A percentile compares a stretch with the other conserved stretches of the same genome.
phyloP scores from a whole-genome alignment of 768 basidiomycete species.

The Tylopilus plumbeoviolaceoides region DNA sequence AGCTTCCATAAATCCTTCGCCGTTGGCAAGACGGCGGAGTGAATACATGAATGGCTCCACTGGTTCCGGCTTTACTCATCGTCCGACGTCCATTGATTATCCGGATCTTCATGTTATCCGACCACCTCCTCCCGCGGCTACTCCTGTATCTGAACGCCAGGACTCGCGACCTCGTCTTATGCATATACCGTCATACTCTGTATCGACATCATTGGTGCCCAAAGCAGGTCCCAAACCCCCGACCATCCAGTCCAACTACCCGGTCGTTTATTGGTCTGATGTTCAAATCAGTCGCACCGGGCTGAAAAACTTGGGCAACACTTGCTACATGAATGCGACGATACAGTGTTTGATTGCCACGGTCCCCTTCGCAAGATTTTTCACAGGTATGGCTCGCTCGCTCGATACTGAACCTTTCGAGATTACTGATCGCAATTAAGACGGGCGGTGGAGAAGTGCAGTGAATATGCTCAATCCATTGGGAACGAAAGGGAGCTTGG shows the following conservation, averaged over 20 bases:
- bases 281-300: constrained; percentile 76
- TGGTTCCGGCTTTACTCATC: constrained; percentile 41
- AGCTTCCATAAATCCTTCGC: constrained; percentile 78
- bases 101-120: constrained; percentile 70
- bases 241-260: constrained; percentile 70
- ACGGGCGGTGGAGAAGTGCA: constrained; percentile 75
- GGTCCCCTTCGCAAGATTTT: constrained; percentile 88
- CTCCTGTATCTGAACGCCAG: constrained; percentile 67
- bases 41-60: constrained; percentile 80
- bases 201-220: constrained; percentile 18
- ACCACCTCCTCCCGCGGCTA: constrained; percentile 76
- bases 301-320: constrained; percentile 93
- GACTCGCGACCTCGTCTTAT: constrained; percentile 61
- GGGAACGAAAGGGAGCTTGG: constrained; percentile 82
- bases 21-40: constrained; percentile 65
- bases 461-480: constrained; percentile 84
- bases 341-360: constrained; percentile 96
- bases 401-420: neutral
- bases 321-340: constrained; percentile 99
- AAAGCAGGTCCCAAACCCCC: constrained; percentile 52
- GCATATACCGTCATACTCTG: constrained; percentile 35
- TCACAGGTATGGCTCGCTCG: constrained; percentile 57
- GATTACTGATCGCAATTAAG: constrained; percentile 33
- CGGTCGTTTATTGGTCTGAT: constrained; percentile 82
- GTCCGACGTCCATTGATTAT: constrained; percentile 66